A percentile compares a stretch with the other conserved stretches of the same genome.
Evolutionary conservation across 768 basidiomycete species (phyloP).

Genomic region (Rhizopogon salebrosus): DNA sequence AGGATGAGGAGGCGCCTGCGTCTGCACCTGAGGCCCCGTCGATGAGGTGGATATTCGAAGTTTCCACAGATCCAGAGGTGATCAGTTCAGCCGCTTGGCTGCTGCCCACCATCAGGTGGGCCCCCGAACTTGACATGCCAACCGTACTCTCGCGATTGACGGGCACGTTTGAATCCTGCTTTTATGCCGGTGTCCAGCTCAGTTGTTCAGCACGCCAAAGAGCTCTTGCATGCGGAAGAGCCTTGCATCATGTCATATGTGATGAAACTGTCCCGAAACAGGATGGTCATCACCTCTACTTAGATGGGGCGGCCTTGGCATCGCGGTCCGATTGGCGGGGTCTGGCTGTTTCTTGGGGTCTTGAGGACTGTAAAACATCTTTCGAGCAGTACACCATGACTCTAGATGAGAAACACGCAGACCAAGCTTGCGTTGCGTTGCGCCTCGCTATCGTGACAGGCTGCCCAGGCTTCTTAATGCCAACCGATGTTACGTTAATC

Average conservation of each 20-base stretch:
- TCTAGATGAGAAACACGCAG: not conserved
- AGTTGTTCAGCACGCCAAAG: not conserved
- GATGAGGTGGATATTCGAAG: conserved; percentile 15
- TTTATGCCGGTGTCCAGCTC: not conserved
- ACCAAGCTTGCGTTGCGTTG: not conserved
- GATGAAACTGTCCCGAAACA: not conserved
- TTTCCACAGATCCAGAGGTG: conserved; percentile 12
- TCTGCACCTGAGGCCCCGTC: not conserved
- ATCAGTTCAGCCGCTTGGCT: not conserved
- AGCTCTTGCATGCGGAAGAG: not conserved
- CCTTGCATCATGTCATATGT: not conserved
- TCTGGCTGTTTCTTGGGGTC: not conserved
- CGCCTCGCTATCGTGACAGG: conserved; percentile 1
- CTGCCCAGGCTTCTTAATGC: not conserved
- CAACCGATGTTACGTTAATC: not conserved
- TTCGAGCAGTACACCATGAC: not conserved
- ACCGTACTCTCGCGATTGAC: not conserved
- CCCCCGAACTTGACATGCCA: not conserved
- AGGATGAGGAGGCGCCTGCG: not conserved
- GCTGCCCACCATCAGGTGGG: not conserved
- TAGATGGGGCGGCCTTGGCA: not conserved
- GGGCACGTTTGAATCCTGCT: not conserved
- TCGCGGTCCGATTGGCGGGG: not conserved
- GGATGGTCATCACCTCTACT: not conserved
- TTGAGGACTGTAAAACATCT: not conserved